Evolutionary conservation across 345 rosid species (phyloP).

Genomic region (Citrus medica): DNA sequence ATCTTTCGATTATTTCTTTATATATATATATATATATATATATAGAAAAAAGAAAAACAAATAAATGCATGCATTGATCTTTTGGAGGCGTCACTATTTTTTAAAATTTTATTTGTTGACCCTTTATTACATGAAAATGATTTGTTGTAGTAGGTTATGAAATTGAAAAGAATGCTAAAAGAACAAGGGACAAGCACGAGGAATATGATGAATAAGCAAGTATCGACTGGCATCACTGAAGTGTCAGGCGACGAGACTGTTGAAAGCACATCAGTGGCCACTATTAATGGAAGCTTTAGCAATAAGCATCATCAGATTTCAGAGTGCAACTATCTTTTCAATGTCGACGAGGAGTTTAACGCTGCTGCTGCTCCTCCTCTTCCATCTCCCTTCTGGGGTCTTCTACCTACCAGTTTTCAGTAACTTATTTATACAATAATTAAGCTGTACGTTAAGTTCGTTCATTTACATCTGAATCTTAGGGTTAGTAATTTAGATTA

Average conservation of each 20-base stretch:
- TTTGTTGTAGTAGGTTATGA: slow-evolving; percentile 38
- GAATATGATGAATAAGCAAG: slow-evolving; percentile 28
- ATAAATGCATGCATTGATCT: no score
- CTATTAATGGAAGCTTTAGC: slow-evolving; percentile 18
- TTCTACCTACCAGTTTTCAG: slow-evolving; percentile 29
- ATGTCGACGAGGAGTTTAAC: slow-evolving; percentile 39
- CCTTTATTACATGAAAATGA: background rate
- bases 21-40: no score
- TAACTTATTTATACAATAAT: background rate
- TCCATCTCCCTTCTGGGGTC: slow-evolving; percentile 37
- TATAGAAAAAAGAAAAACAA: no score
- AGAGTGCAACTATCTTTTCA: slow-evolving; percentile 36
- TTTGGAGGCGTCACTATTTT: no score
- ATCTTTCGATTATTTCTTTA: no score
- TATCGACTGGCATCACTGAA: slow-evolving; percentile 41
- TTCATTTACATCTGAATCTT: background rate
- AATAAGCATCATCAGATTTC: slow-evolving; percentile 18
- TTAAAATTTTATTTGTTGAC: background rate
- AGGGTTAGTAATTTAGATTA: background rate
- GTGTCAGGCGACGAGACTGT: slow-evolving; percentile 64
- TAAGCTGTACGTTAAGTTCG: background rate
- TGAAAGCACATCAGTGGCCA: slow-evolving; percentile 45
- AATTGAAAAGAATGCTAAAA: slow-evolving; percentile 47
- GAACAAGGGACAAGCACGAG: slow-evolving; percentile 28
- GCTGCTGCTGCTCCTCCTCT: slow-evolving; percentile 11